phyloP scores from a whole-genome alignment of 2,329 filamentous ascomycete species.

The Capronia coronata region DNA sequence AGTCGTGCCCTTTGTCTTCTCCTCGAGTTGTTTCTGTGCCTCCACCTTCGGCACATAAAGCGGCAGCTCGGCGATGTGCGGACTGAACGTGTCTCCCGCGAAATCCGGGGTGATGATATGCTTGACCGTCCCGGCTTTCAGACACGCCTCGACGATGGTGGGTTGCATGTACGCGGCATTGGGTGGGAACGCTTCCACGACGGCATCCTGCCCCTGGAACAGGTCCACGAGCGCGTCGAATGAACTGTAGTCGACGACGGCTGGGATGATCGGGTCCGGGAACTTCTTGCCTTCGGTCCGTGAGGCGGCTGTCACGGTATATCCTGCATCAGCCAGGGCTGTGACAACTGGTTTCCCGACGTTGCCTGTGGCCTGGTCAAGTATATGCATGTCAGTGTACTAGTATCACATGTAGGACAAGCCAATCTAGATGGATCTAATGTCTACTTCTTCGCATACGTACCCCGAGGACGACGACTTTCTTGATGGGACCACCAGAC shows the following conservation, averaged over 20 bases:
- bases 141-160: conserved; percentile 7
- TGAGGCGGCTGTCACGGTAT: conserved; percentile 27
- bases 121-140: conserved; percentile 10
- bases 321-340: conserved; percentile 20
- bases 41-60: conserved; percentile 14
- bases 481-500: conserved; percentile 9
- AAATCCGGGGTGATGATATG: conserved; percentile 18
- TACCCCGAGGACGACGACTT: conserved; percentile 16
- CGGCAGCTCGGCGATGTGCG: conserved; percentile 10
- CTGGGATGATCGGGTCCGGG: conserved; percentile 22
- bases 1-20: conserved; percentile 5
- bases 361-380: conserved; percentile 13
- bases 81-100: conserved; percentile 12
- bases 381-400: background rate
- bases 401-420: no score
- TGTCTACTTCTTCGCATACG: background rate
- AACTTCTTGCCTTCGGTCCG: conserved; percentile 23
- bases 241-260: conserved; percentile 29
- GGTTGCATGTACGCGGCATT: conserved; percentile 6
- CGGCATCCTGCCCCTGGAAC: conserved; percentile 31
- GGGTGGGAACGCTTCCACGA: conserved; percentile 26
- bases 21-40: conserved; percentile 14
- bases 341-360: conserved; percentile 12
- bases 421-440: no score
- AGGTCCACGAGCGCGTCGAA: conserved; percentile 24